Base-by-base conservation (phyloP, 2,329 filamentous ascomycete genomes). In the Penicillium sp. region DNA sequence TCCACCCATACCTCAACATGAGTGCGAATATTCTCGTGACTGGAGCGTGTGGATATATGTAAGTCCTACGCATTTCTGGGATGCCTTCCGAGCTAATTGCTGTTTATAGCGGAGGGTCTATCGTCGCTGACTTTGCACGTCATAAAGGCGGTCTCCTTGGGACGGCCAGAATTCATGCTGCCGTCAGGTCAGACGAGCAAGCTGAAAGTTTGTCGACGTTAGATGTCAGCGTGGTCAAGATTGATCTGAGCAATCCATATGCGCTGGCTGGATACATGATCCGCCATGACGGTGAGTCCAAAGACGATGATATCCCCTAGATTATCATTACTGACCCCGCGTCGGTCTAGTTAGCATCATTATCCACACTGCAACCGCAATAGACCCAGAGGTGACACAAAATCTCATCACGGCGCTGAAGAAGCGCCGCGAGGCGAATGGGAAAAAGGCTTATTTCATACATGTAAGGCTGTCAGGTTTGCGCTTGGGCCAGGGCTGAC, bases 161-260 rank as follows among this genome's bases (percentile, higher is more conserved):
- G n/a, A 31, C 36, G 10, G 50, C 37, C 6, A 52, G 9, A 33
- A 43, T 52, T 3, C 50, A 52, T 14, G 50, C 53, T 31, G 53
- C 53, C 3, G 53, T 55, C 24, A 31, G 53, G 10, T 39, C 53
- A 16, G 43, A 55, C 19, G 44, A 50, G 53, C 53, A 55, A 49
- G 53, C 35, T 5, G 19, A 39, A 16, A 40, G 40, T 31, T 31
- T 55, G 33, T 27, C 53, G 22, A 40, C 7, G 6, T 40, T 50
- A 18, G 33, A 46, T 22, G 43, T 55, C 16, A 35, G 6, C 2
- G 53, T 49, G 3, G 40, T 49, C 16, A 44, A 40, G 33, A 40
- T 55, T 37, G 53, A 55, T 39, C 41, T 55, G 2, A 49, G 31
- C 14, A 46, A 55, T 33, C 35, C 41, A 6, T 40, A 55, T 37